Conservation (phyloP, 331 rosid species). For the Malus hybrid region DNA sequence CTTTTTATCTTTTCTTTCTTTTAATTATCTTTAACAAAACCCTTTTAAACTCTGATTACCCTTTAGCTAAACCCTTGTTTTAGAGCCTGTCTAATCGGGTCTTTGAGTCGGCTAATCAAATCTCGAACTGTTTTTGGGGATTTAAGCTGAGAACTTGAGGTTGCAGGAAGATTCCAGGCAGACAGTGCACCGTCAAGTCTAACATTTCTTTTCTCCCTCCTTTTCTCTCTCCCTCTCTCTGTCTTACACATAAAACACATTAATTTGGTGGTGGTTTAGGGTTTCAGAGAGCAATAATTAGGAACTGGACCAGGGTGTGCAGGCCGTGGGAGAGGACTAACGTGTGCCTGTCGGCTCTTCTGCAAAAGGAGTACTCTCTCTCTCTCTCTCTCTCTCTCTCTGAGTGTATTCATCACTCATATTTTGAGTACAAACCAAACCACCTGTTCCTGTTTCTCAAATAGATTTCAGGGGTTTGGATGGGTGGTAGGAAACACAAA, state of each 20-base stretch:
- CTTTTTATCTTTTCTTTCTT: not conserved
- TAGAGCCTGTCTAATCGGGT: constrained; percentile 3
- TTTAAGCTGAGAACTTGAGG: constrained; percentile 15
- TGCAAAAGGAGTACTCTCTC: not conserved
- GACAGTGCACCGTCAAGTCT: constrained; percentile 10
- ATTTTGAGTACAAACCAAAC: constrained; percentile 34
- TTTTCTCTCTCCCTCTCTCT: not conserved
- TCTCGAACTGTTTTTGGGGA: not conserved
- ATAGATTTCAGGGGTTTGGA: constrained; percentile 40
- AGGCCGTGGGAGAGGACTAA: constrained; percentile 61
- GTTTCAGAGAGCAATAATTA: constrained; percentile 53
- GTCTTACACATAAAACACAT: constrained; percentile 21
- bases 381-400: not conserved
- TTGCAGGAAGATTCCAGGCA: constrained; percentile 46
- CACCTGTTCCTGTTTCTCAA: constrained; percentile 26
- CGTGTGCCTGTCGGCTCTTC: constrained; percentile 80
- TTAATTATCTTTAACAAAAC: not conserved
- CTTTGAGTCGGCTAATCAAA: not conserved
- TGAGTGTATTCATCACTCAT: constrained; percentile 28
- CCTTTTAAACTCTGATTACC: not conserved
- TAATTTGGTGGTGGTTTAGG: constrained; percentile 30
- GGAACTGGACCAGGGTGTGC: constrained; percentile 50
- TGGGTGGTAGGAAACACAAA: constrained; percentile 77
- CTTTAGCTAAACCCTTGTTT: constrained; percentile 2
- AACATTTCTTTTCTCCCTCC: not conserved